Conservation (phyloP, 805 yeast species). For the Starmerella bacillaris region DNA sequence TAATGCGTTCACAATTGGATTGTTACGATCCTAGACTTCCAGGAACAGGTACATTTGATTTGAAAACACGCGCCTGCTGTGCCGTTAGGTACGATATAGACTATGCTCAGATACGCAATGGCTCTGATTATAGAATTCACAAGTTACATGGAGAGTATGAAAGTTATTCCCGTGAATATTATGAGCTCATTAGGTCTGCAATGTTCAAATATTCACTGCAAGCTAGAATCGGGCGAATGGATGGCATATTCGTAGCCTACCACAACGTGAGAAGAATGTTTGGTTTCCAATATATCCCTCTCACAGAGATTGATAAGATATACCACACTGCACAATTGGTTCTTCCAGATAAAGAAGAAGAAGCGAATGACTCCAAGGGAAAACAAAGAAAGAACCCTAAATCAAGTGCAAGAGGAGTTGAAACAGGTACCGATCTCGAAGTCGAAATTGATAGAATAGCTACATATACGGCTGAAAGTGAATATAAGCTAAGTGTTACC, state of each 20-base stretch:
- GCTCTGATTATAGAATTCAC: conserved; percentile 49
- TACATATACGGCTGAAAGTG: conserved; percentile 41
- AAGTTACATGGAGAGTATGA: conserved; percentile 48
- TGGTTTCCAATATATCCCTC: conserved; percentile 78
- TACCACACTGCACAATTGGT: conserved; percentile 31
- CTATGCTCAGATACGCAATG: conserved; percentile 39
- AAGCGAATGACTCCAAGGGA: background rate
- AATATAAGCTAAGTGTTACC: conserved; percentile 42
- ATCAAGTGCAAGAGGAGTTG: conserved; percentile 6
- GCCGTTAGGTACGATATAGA: conserved; percentile 63
- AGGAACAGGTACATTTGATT: conserved; percentile 79
- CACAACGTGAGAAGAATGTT: conserved; percentile 67
- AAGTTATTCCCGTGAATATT: conserved; percentile 65
- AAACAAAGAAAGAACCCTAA: conserved; percentile 14
- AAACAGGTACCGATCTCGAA: conserved; percentile 13
- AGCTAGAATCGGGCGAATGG: conserved; percentile 92
- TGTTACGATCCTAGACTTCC: conserved; percentile 62
- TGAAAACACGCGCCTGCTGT: conserved; percentile 80
- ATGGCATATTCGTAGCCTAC: conserved; percentile 82
- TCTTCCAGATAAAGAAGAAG: conserved; percentile 1
- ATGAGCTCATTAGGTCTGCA: conserved; percentile 58
- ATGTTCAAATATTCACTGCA: conserved; percentile 74
- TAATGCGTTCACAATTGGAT: conserved; percentile 83
- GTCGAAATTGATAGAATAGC: conserved; percentile 23
- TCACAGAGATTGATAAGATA: conserved; percentile 49